phyloP scores from a whole-genome alignment of 1,284 basidiomycete genomes.

The Puccinia horiana region DNA sequence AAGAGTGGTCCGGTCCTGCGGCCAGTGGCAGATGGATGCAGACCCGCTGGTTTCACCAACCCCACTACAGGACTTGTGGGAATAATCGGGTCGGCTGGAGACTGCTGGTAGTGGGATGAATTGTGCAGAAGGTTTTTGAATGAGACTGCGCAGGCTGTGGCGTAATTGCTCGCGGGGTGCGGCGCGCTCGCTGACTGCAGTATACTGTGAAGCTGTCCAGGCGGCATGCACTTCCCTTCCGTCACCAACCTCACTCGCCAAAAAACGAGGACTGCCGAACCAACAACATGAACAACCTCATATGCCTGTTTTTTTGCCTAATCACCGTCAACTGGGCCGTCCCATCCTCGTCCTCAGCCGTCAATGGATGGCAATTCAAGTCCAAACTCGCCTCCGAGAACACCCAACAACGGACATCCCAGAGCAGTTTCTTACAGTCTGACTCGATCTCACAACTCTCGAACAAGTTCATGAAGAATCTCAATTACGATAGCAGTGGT shows the following conservation, averaged over 20 bases:
- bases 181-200: too few species aligned
- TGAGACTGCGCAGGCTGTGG: too few species aligned
- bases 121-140: too few species aligned
- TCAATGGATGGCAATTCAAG: not conserved
- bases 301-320: not conserved
- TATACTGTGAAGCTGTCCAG: too few species aligned
- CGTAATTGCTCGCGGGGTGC: too few species aligned
- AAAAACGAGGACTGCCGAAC: not conserved
- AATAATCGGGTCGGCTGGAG: too few species aligned
- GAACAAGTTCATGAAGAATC: conserved; percentile 30
- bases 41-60: too few species aligned
- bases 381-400: not conserved
- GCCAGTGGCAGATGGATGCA: too few species aligned
- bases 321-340: not conserved
- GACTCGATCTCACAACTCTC: conserved; percentile 20
- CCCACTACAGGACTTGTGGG: too few species aligned
- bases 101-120: too few species aligned
- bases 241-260: not conserved
- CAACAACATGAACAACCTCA: not conserved
- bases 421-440: conserved; percentile 20
- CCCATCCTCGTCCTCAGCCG: not conserved
- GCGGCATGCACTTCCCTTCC: not conserved
- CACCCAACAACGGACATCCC: not conserved
- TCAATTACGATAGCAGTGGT: not conserved
- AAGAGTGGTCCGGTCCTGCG: too few species aligned